Conservation (phyloP, 2,329 filamentous ascomycete genomes). For the Fusarium sp. region DNA sequence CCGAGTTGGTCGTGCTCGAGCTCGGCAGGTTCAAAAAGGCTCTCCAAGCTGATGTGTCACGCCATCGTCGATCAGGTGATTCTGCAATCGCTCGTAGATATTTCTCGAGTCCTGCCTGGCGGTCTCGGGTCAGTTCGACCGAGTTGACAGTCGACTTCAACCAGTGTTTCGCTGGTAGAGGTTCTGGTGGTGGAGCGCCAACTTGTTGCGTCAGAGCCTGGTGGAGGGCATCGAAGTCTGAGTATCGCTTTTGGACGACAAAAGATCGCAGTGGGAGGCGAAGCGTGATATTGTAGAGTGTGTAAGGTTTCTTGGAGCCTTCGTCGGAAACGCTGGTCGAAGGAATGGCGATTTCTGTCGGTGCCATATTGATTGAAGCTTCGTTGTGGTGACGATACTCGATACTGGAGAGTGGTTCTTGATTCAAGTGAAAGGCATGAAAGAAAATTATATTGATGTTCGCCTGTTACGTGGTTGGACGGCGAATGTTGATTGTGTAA, state of each 20-base stretch:
- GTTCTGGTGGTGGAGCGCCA: slow-evolving; percentile 70
- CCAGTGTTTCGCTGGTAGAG: slow-evolving; percentile 81
- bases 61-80: slow-evolving; percentile 79
- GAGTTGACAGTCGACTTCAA: slow-evolving; percentile 77
- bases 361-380: slow-evolving; percentile 62
- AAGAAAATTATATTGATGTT: background rate
- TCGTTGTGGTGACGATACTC: background rate
- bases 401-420: background rate
- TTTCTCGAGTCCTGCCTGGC: slow-evolving; percentile 73
- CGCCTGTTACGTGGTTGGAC: background rate
- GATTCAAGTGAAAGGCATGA: background rate
- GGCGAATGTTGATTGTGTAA: background rate
- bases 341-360: slow-evolving; percentile 74
- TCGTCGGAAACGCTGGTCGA: slow-evolving; percentile 69
- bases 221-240: slow-evolving; percentile 78
- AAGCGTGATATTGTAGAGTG: slow-evolving; percentile 81
- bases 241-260: slow-evolving; percentile 83
- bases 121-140: slow-evolving; percentile 74
- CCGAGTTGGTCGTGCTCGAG: slow-evolving; percentile 59
- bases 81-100: slow-evolving; percentile 80
- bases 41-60: slow-evolving; percentile 77
- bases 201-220: slow-evolving; percentile 67
- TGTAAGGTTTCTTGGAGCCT: slow-evolving; percentile 71
- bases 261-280: slow-evolving; percentile 80
- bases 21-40: slow-evolving; percentile 77